A percentile compares a stretch with the other conserved stretches of the same genome.
phyloP scores from a whole-genome alignment of 2,329 filamentous ascomycete species.

The Fusarium redolens region DNA sequence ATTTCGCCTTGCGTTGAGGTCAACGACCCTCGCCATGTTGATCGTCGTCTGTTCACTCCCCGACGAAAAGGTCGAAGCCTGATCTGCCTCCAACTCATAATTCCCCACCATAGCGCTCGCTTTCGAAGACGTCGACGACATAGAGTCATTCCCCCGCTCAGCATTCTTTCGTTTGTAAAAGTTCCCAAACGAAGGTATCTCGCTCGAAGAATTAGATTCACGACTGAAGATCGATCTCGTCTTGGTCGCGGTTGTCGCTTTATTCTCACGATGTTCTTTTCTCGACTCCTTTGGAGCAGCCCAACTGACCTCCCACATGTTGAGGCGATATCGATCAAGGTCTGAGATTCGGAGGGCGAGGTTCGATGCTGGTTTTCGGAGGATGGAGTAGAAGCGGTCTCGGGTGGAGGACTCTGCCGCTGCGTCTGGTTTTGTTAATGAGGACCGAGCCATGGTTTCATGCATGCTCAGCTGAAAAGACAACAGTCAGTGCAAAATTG shows the following conservation, averaged over 20 bases:
- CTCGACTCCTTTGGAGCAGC: slow-evolving; percentile 26
- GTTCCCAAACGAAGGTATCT: not conserved
- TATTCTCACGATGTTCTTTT: slow-evolving; percentile 36
- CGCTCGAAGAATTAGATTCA: slow-evolving; percentile 14
- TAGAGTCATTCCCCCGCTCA: not conserved
- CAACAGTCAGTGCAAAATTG: not conserved
- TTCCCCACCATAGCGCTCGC: not conserved
- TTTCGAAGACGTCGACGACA: slow-evolving; percentile 9
- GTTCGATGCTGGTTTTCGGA: slow-evolving; percentile 23
- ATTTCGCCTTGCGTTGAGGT: not conserved
- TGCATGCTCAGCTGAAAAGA: not conserved
- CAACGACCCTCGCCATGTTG: not conserved
- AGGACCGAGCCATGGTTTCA: slow-evolving; percentile 4
- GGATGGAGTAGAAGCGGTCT: slow-evolving; percentile 4
- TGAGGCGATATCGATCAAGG: slow-evolving; percentile 14
- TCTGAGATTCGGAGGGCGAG: slow-evolving; percentile 7
- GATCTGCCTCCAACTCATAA: slow-evolving; percentile 22
- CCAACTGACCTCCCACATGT: slow-evolving; percentile 41
- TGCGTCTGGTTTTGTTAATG: slow-evolving; percentile 1
- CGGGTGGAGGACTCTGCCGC: not conserved
- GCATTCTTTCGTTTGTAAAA: not conserved
- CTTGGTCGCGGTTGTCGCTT: not conserved
- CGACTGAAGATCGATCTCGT: slow-evolving; percentile 24
- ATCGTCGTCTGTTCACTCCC: slow-evolving; percentile 1
- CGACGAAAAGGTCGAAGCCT: slow-evolving; percentile 3